A percentile compares a stretch with the other conserved stretches of the same genome.
phyloP scores from a whole-genome alignment of 257 asterid genomes.

The Solanum sejunctum region DNA sequence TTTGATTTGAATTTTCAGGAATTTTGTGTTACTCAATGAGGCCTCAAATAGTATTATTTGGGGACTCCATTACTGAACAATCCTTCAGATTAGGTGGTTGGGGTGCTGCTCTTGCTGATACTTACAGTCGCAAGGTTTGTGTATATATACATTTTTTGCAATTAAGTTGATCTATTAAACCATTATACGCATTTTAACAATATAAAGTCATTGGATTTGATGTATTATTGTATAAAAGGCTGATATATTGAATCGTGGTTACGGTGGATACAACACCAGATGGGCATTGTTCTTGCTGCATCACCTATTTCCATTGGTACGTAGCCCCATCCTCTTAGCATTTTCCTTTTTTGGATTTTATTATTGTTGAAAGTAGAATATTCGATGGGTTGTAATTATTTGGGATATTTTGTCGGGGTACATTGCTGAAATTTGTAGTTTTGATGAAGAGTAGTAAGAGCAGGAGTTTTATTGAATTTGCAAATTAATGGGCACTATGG shows the following conservation, averaged over 20 bases:
- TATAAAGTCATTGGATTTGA: not conserved
- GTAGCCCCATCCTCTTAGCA: not conserved
- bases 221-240: conserved; percentile 33
- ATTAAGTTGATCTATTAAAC: not conserved
- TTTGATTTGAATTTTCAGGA: not conserved
- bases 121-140: conserved; percentile 63
- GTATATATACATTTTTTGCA: not conserved
- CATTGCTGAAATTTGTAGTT: not conserved
- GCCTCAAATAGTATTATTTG: conserved; percentile 75
- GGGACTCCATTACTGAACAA: conserved; percentile 80
- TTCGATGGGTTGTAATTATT: not conserved
- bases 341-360: not conserved
- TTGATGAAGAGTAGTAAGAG: not conserved
- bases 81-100: conserved; percentile 79
- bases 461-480: not conserved
- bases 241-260: conserved; percentile 84
- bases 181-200: not conserved
- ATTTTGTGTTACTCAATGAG: conserved; percentile 19
- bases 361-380: not conserved
- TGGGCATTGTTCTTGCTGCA: conserved; percentile 91
- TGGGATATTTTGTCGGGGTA: not conserved
- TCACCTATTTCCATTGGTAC: conserved; percentile 74
- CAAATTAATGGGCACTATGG: not conserved
- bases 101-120: conserved; percentile 83
- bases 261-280: conserved; percentile 83